Evolutionary conservation across 2,329 filamentous ascomycete genomes (phyloP), one percentile per base, ranked within the genome.

Genomic region (Xylaria sp.): DNA sequence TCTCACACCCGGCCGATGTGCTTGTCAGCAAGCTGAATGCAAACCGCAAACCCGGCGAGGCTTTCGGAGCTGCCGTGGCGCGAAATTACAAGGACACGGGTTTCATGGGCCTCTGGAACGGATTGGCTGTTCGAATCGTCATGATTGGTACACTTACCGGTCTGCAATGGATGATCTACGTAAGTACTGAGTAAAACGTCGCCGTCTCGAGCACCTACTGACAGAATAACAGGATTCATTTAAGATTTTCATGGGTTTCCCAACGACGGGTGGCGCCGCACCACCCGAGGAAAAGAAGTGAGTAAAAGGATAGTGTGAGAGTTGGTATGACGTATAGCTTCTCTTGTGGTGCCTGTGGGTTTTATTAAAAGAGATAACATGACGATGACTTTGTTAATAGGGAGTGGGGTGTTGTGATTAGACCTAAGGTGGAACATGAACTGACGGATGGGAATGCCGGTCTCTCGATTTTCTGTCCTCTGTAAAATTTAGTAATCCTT

Each of bases 11-110:
- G 3, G 89, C 90, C 52, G 90, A 93, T 75, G 92, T 96, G 71
- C 94, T 97, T 88, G 93, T 96, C 66, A 93, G 90, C 76, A 97
- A 97, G 81, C 81, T 97, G 69, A 97, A 97, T 73, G 88, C 91
- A 31, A 88, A 88, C 70, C 88, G 92, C 54, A 82, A 87, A 73
- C 76, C 89, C 2, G 91, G 92, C 29, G 93, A 97, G 80, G 86
- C 85, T 1, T 92, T 94, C 66, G 91, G 90, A 17, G 82, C 83
- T 37, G 92, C 90, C n/a, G 85, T 91, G 69, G 79, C 85, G 60
- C 85, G 92, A 44, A 95, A 97, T 71, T 96, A 96, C 80, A 86
- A 84, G 71, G 90, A 96, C 37, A 95, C 96, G 72, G 93, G 93
- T 31, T 96, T 97, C 77, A 71, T 70, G 15, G 93, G 93, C n/a